phyloP scores from a whole-genome alignment of 2,329 filamentous ascomycete genomes.

The Microascus cirrosus region DNA sequence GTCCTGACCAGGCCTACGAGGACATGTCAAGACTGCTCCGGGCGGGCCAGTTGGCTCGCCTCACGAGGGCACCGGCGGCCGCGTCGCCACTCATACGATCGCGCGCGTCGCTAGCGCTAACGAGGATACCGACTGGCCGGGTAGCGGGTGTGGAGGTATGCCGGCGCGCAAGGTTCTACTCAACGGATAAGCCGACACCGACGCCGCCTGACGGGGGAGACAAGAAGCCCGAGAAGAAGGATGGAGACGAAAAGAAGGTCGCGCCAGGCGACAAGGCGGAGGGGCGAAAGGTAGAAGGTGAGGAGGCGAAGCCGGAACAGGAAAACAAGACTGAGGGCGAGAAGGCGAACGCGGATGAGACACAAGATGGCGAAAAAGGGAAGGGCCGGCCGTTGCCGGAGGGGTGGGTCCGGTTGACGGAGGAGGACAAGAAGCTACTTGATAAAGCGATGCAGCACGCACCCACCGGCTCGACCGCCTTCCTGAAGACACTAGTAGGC shows the following conservation, averaged over 20 bases:
- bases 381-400: slow-evolving; percentile 15
- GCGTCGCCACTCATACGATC: slow-evolving; percentile 27
- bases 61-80: slow-evolving; percentile 43
- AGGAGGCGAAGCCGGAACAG: slow-evolving; percentile 16
- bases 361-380: slow-evolving; percentile 14
- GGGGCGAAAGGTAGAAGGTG: slow-evolving; percentile 39
- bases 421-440: slow-evolving; percentile 39
- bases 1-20: background rate
- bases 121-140: slow-evolving; percentile 22
- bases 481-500: slow-evolving; percentile 48
- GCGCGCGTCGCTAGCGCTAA: slow-evolving; percentile 16
- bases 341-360: slow-evolving; percentile 12
- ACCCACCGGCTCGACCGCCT: slow-evolving; percentile 48
- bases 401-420: slow-evolving; percentile 33
- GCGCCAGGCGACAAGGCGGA: background rate
- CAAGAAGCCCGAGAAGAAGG: slow-evolving; percentile 11
- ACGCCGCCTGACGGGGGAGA: slow-evolving; percentile 24
- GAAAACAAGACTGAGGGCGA: slow-evolving; percentile 6
- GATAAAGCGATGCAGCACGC: slow-evolving; percentile 50
- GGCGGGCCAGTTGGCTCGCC: slow-evolving; percentile 53
- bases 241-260: slow-evolving; percentile 11
- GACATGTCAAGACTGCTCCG: slow-evolving; percentile 57
- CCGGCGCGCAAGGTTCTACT: slow-evolving; percentile 23
- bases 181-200: slow-evolving; percentile 18
- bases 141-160: slow-evolving; percentile 12